These are phyloP conservation scores for Crucibulum laeve DNA, from an alignment of 768 basidiomycete genomes.

Conservation along the genomic window DNA sequence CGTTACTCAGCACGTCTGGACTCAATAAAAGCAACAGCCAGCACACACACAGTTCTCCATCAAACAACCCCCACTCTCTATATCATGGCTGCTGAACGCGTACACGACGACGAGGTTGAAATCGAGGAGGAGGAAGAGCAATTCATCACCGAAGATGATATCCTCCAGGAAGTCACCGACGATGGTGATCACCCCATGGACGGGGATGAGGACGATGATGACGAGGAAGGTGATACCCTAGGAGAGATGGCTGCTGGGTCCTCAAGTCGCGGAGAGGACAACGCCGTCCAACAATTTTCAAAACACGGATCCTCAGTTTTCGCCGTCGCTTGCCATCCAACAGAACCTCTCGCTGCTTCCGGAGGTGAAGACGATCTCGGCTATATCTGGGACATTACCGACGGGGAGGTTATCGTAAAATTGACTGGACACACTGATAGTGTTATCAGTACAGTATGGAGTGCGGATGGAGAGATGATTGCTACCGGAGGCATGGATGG, in stretches of 20 bases:
- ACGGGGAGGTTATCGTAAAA: constrained; percentile 76
- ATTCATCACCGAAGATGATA: constrained; percentile 64
- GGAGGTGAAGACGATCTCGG: constrained; percentile 96
- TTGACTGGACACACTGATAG: constrained; percentile 93
- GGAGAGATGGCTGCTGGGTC: constrained; percentile 39
- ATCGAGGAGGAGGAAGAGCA: constrained; percentile 47
- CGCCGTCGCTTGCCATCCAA: constrained; percentile 78
- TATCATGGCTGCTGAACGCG: constrained; percentile 29
- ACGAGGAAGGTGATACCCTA: constrained; percentile 34
- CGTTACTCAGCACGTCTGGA: constrained; percentile 12
- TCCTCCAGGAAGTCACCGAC: constrained; percentile 58
- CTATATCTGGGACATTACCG: constrained; percentile 87
- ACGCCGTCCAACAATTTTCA: constrained; percentile 65
- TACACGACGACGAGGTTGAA: constrained; percentile 35
- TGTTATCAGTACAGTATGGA: constrained; percentile 77
- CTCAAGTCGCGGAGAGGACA: constrained; percentile 44
- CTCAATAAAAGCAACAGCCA: background rate
- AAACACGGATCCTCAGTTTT: constrained; percentile 80
- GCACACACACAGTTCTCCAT: background rate
- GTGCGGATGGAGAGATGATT: constrained; percentile 85
- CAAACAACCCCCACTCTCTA: background rate
- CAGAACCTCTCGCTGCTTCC: constrained; percentile 76
- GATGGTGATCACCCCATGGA: constrained; percentile 73
- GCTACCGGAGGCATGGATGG: constrained; percentile 99
- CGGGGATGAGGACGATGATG: constrained; percentile 58